A percentile compares a stretch with the other conserved stretches of the same genome.
Conservation (phyloP, 1,284 basidiomycete species). For the Ganoderma boninense region DNA sequence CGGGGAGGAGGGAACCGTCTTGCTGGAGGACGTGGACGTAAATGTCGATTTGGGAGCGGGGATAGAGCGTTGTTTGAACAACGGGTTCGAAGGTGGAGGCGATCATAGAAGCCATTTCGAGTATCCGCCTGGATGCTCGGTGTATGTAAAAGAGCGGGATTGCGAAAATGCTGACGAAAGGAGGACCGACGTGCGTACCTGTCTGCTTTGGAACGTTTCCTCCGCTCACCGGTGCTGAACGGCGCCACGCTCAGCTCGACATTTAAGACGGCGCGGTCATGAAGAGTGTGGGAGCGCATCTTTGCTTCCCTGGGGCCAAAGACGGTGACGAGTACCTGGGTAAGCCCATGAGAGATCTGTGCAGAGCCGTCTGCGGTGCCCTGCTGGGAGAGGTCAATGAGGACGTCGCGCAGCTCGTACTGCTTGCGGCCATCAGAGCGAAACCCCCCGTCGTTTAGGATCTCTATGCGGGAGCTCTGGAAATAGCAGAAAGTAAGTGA, state of each 20-base stretch:
- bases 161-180: conserved; percentile 2
- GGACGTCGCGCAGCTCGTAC: conserved; percentile 87
- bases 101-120: conserved; percentile 88
- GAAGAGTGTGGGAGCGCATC: conserved; percentile 75
- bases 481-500: neutral
- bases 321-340: conserved; percentile 86
- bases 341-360: conserved; percentile 88
- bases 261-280: conserved; percentile 86
- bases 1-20: conserved; percentile 93
- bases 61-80: conserved; percentile 90
- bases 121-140: conserved; percentile 70
- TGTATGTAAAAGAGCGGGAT: conserved; percentile 16
- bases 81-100: conserved; percentile 97
- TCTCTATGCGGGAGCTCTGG: conserved; percentile 83
- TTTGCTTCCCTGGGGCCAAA: conserved; percentile 93
- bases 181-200: conserved; percentile 66
- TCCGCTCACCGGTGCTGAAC: conserved; percentile 85
- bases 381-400: conserved; percentile 81
- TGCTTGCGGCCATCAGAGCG: conserved; percentile 93
- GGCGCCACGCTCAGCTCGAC: conserved; percentile 88
- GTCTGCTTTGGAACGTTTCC: conserved; percentile 83
- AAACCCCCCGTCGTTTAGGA: conserved; percentile 88
- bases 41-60: conserved; percentile 94
- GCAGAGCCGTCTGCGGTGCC: conserved; percentile 89
- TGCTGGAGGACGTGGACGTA: conserved; percentile 93